Evolutionary conservation across 768 basidiomycete genomes (phyloP).

Genomic region (Agaricus sinodeliciosus): DNA sequence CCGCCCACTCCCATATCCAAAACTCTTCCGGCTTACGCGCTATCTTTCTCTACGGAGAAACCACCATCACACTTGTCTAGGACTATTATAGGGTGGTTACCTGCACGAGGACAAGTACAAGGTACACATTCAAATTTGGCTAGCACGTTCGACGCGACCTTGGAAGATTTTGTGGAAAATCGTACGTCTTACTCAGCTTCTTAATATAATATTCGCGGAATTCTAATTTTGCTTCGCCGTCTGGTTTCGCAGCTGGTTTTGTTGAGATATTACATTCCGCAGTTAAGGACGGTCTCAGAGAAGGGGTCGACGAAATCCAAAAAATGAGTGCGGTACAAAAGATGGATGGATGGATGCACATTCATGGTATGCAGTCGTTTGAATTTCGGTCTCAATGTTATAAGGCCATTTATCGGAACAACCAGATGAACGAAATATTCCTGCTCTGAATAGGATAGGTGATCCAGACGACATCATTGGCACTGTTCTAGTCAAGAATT

Average conservation of each 20-base stretch:
- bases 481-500: conserved; percentile 63
- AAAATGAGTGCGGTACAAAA: conserved; percentile 57
- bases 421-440: conserved; percentile 70
- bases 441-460: conserved; percentile 67
- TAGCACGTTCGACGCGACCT: conserved; percentile 35
- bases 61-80: conserved; percentile 40
- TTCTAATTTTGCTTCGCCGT: neutral
- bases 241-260: conserved; percentile 43
- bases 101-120: conserved; percentile 27
- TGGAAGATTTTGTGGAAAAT: conserved; percentile 71
- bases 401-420: neutral
- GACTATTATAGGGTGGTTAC: conserved; percentile 66
- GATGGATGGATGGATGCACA: conserved; percentile 83
- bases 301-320: conserved; percentile 61
- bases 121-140: conserved; percentile 1
- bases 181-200: conserved; percentile 32
- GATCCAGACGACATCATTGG: conserved; percentile 83
- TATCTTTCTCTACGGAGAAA: conserved; percentile 52
- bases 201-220: neutral
- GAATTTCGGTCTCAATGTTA: neutral
- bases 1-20: conserved; percentile 44
- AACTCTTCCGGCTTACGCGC: conserved; percentile 45
- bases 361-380: conserved; percentile 41
- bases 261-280: conserved; percentile 53
- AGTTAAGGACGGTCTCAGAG: conserved; percentile 44